Conservation (phyloP, 768 basidiomycete species). For the Tremella mesenterica region DNA sequence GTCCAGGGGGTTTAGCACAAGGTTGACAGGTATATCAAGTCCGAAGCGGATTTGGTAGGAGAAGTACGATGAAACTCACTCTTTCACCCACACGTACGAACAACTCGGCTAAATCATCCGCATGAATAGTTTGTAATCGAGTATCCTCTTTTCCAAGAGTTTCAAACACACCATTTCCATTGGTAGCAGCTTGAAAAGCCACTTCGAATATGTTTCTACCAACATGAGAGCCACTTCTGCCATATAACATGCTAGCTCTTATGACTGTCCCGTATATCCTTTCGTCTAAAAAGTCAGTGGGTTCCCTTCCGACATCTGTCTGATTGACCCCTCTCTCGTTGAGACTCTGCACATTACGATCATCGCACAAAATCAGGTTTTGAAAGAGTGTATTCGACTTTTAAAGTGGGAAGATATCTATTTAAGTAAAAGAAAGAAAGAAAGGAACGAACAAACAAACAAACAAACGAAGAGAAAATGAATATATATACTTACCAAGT, state of each 20-base stretch:
- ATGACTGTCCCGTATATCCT: slow-evolving; percentile 49
- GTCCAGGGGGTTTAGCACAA: background rate
- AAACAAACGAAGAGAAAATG: too few species aligned
- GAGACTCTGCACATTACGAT: too few species aligned
- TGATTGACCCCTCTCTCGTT: too few species aligned
- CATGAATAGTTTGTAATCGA: slow-evolving; percentile 46
- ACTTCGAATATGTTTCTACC: slow-evolving; percentile 43
- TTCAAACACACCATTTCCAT: slow-evolving; percentile 44
- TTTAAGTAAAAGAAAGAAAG: too few species aligned
- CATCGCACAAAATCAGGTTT: too few species aligned
- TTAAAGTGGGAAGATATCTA: too few species aligned
- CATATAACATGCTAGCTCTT: slow-evolving; percentile 49
- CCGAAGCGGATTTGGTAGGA: background rate
- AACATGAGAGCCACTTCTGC: slow-evolving; percentile 46
- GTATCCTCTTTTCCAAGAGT: slow-evolving; percentile 36
- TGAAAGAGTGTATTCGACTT: too few species aligned
- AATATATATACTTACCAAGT: background rate
- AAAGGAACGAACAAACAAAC: too few species aligned
- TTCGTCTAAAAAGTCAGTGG: slow-evolving; percentile 12
- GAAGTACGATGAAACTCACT: slow-evolving; percentile 19
- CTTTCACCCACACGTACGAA: slow-evolving; percentile 48
- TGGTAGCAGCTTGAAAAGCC: slow-evolving; percentile 33
- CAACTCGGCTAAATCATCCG: slow-evolving; percentile 50
- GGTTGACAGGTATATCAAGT: background rate
- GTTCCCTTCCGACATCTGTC: too few species aligned